Conservation (phyloP, 176 grass and related monocot genomes). For the Rhynchospora tenuis region DNA sequence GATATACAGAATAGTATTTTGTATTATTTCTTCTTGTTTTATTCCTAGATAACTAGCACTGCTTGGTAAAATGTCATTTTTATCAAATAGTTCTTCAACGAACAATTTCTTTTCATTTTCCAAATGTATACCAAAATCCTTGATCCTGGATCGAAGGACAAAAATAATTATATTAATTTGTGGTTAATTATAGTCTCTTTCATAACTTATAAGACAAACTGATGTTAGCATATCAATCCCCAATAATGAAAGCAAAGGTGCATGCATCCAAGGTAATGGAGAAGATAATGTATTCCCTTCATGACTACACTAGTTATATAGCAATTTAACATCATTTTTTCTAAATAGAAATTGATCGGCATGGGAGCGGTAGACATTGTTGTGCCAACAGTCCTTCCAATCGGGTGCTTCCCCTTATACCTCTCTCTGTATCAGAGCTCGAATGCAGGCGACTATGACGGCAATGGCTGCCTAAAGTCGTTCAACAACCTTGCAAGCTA, state of each 20-base stretch:
- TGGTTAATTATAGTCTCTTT: not conserved
- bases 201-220: not conserved
- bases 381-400: conserved; percentile 57
- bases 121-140: not conserved
- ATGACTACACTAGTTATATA: no score
- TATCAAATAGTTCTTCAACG: not conserved
- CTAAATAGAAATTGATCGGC: conserved; percentile 40
- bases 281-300: not conserved
- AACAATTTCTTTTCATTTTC: not conserved
- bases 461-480: conserved; percentile 62
- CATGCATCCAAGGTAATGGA: not conserved
- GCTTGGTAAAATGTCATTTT: not conserved
- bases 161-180: not conserved
- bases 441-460: conserved; percentile 61
- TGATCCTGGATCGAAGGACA: not conserved
- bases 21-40: not conserved
- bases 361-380: conserved; percentile 61
- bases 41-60: not conserved
- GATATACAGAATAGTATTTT: not conserved
- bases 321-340: not conserved
- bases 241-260: not conserved
- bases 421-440: conserved; percentile 60
- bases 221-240: not conserved
- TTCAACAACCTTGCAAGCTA: conserved; percentile 53
- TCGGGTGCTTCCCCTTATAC: conserved; percentile 81